These are phyloP conservation scores for Aspergillus sp. DNA, from an alignment of 2,329 filamentous ascomycete species.

Conservation along the genomic window DNA sequence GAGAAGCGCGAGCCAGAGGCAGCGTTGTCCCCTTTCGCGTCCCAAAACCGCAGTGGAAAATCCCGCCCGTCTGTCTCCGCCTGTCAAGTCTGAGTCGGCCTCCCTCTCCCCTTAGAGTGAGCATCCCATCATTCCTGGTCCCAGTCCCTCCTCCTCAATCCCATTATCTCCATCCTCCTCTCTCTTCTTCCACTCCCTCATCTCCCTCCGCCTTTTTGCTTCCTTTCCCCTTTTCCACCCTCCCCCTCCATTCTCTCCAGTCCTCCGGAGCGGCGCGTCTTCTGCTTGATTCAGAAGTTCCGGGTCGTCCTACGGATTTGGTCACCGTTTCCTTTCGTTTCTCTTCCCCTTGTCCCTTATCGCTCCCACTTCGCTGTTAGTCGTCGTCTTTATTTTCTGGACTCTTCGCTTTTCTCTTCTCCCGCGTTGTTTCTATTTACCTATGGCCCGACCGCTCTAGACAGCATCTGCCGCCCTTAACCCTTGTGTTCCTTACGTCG, in stretches of 20 bases:
- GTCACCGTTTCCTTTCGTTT: constrained; percentile 19
- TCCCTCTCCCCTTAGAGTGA: constrained; percentile 18
- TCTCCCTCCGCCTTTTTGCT: constrained; percentile 21
- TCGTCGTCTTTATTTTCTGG: constrained; percentile 10
- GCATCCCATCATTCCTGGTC: constrained; percentile 11
- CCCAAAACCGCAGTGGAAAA: constrained; percentile 16
- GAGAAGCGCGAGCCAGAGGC: neutral
- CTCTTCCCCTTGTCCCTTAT: constrained; percentile 16
- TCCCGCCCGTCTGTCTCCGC: constrained; percentile 23
- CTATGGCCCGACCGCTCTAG: constrained; percentile 34
- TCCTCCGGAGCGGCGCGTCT: constrained; percentile 27
- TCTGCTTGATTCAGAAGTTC: constrained; percentile 28
- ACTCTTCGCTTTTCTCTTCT: constrained; percentile 12
- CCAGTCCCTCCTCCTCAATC: neutral
- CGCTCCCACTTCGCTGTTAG: constrained; percentile 11
- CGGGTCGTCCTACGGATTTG: constrained; percentile 30
- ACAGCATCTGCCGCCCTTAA: constrained; percentile 26
- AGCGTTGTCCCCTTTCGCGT: constrained; percentile 17
- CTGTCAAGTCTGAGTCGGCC: constrained; percentile 16
- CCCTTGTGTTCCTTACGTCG: constrained; percentile 28
- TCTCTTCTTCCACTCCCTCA: constrained; percentile 26
- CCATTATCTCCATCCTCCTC: constrained; percentile 26
- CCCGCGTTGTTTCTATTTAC: constrained; percentile 20
- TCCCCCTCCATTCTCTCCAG: constrained; percentile 7
- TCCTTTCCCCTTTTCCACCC: constrained; percentile 20